phyloP scores from a whole-genome alignment of 2,329 filamentous ascomycete genomes.

The Pseudonectria foliicola region DNA sequence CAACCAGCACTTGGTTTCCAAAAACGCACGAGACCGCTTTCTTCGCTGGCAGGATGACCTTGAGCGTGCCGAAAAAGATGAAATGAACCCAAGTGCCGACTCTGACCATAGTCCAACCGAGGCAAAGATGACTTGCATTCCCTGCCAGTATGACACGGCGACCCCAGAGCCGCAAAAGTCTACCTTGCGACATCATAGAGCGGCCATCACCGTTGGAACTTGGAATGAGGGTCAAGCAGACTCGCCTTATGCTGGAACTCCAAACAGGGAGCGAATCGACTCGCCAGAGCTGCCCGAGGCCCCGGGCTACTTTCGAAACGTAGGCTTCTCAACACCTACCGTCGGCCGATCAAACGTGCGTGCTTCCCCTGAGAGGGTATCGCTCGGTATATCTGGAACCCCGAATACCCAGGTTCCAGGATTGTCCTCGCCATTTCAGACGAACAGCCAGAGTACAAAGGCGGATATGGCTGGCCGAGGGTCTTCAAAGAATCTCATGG shows the following conservation, averaged over 20 bases:
- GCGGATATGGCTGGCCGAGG: constrained; percentile 3
- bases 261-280: constrained; percentile 12
- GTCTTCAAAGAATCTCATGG: constrained; percentile 3
- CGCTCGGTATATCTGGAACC: constrained; percentile 12
- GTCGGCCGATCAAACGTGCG: constrained; percentile 5
- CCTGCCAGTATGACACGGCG: constrained; percentile 28
- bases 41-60: constrained; percentile 72
- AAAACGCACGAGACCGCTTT: constrained; percentile 71
- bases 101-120: constrained; percentile 8
- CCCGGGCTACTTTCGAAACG: constrained; percentile 13
- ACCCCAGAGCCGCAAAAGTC: constrained; percentile 17
- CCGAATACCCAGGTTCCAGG: constrained; percentile 5
- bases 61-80: constrained; percentile 47
- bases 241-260: constrained; percentile 38
- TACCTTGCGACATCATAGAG: constrained; percentile 40
- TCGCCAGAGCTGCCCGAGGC: constrained; percentile 10
- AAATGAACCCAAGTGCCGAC: constrained; percentile 22
- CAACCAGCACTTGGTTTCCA: constrained; percentile 73
- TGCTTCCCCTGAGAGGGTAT: constrained; percentile 8
- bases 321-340: constrained; percentile 7
- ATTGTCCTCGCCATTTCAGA: constrained; percentile 7
- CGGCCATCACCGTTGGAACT: constrained; percentile 47
- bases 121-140: constrained; percentile 14
- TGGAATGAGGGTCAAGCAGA: constrained; percentile 60
- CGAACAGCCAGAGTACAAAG: constrained; percentile 5